Base-by-base conservation (phyloP, 805 yeast species). In the Kodamaea neixiangensis region DNA sequence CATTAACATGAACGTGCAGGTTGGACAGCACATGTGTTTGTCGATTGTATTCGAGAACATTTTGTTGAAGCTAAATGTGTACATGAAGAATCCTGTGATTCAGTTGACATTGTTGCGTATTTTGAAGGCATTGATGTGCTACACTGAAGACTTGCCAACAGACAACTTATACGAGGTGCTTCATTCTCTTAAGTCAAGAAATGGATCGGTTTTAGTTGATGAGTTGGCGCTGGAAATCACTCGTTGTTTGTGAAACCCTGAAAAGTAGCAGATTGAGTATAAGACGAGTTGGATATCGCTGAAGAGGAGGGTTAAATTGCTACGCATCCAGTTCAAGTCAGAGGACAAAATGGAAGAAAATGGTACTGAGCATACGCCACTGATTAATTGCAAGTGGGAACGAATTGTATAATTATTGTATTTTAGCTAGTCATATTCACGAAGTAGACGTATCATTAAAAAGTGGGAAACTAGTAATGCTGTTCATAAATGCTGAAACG, bases 101-200 rank as follows among this genome's bases (percentile, higher is more conserved):
- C 76, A 68, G 55, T 62, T 75, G 50, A 60, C 67, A 11, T 59
- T 73, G 34, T 62, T 74, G 31, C 62, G 67, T 47, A 64, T 71
- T 31, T 45, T 49, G 46, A 49, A 45, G 31, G 52, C 41, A n/a
- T 49, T 49, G 46, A 40, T 46, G 42, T 34, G 20, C 11, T 37
- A 25, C 13, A n/a, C 44, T 7, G 37, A 33, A 3, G 47, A 37
- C 19, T 9, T 31, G 11, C 46, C 50, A 7, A 19, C 21, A 11
- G 35, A 47, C 18, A 34, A 47, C 3, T 47, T 55, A 15, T 40
- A 15, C 7, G 45, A 38, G 17, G 53, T 37, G 13, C 37, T 55
- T 10, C 45, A 47, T 20, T 14, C 21, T 37, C 22, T 45, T 53
- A 34, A 44, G 44, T 17, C 44, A 1, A 51, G 58, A 7, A 63